These are phyloP conservation scores for Metschnikowia shivogae DNA, from an alignment of 805 yeast genomes.

Conservation along the genomic window DNA sequence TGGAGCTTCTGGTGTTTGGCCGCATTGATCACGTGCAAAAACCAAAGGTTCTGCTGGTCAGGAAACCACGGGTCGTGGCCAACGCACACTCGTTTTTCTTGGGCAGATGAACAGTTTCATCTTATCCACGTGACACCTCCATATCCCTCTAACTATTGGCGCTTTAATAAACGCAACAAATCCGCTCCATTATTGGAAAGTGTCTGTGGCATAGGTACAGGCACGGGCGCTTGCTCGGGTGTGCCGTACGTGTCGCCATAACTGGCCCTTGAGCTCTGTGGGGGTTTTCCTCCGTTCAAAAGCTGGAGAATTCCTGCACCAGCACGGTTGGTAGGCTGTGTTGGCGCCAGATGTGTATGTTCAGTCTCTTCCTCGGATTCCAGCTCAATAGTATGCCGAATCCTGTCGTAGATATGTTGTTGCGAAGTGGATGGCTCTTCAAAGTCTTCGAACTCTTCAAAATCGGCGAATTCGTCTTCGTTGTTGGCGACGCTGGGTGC, in stretches of 20 bases:
- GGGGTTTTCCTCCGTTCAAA: conserved; percentile 12
- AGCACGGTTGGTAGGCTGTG: conserved; percentile 4
- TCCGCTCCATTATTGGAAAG: conserved; percentile 10
- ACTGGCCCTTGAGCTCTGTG: conserved; percentile 2
- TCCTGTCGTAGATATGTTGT: conserved; percentile 18
- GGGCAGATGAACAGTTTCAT: background rate
- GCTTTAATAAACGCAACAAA: conserved; percentile 19
- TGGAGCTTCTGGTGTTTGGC: conserved; percentile 2
- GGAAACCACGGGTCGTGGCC: conserved; percentile 2
- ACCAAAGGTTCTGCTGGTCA: conserved; percentile 2
- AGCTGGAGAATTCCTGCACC: conserved; percentile 13
- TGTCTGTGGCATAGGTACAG: conserved; percentile 5
- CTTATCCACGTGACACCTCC: background rate
- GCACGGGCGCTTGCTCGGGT: conserved; percentile 7
- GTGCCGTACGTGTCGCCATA: conserved; percentile 15
- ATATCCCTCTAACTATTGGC: background rate
- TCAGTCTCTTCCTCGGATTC: conserved; percentile 37
- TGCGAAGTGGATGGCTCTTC: conserved; percentile 25
- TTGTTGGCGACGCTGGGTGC: background rate
- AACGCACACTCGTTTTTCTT: conserved; percentile 1
- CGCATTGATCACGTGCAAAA: conserved; percentile 6
- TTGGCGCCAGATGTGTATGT: background rate
- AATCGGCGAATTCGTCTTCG: background rate
- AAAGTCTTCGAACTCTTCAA: conserved; percentile 26
- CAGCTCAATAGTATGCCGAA: conserved; percentile 25